A percentile compares a stretch with the other conserved stretches of the same genome.
phyloP scores from a whole-genome alignment of 331 rosid genomes.

The Ulmus americana region DNA sequence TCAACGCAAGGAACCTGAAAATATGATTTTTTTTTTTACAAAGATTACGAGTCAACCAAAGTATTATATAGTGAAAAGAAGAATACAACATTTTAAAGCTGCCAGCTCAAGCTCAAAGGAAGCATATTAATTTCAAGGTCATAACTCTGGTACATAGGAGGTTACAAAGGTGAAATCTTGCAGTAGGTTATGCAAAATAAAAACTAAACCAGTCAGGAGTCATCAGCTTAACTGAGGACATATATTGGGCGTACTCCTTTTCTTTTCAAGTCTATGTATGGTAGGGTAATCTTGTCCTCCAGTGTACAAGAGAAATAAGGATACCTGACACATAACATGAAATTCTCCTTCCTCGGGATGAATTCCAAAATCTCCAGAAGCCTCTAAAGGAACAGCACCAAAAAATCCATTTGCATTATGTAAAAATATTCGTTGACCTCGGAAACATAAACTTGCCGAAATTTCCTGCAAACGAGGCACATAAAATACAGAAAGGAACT shows the following conservation, averaged over 20 bases:
- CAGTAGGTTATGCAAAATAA: not conserved
- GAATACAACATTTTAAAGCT: not conserved
- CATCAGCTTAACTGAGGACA: not conserved
- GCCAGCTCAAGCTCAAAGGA: constrained; percentile 10
- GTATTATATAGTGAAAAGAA: not conserved
- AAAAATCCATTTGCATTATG: constrained; percentile 90
- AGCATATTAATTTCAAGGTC: constrained; percentile 6
- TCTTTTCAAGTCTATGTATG: not conserved
- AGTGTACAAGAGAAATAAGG: not conserved
- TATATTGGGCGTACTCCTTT: not conserved
- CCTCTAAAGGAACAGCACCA: constrained; percentile 84
- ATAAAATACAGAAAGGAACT: constrained; percentile 16
- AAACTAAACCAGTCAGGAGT: not conserved
- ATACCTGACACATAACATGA: constrained; percentile 87
- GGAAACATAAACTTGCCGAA: constrained; percentile 67
- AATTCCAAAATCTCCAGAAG: constrained; percentile 93
- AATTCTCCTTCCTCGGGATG: constrained; percentile 88
- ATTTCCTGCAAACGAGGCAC: constrained; percentile 52
- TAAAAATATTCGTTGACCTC: constrained; percentile 83
- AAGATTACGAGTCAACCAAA: constrained; percentile 19
- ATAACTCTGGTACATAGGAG: not conserved
- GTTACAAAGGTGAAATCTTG: not conserved
- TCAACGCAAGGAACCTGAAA: constrained; percentile 86
- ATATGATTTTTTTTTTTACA: constrained; percentile 19
- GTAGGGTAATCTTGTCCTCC: too few species aligned